Conservation (phyloP, 2,329 filamentous ascomycete species). For the Dothistroma septosporum region DNA sequence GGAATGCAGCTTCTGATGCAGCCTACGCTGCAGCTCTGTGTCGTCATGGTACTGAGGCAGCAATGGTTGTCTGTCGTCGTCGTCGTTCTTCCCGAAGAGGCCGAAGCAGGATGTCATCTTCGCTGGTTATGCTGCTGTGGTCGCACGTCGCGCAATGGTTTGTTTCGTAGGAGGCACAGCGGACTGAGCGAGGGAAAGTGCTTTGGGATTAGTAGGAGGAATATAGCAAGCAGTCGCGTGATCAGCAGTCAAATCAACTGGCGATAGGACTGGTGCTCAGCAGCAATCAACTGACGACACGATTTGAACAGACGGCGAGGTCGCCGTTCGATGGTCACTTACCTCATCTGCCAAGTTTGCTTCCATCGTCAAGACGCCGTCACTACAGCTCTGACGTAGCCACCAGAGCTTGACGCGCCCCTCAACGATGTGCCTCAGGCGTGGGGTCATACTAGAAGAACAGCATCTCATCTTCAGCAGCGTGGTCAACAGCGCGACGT, state of each 20-base stretch:
- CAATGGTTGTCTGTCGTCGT: conserved; percentile 66
- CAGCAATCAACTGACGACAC: background rate
- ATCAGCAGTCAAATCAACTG: background rate
- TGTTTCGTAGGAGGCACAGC: background rate
- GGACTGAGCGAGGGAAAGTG: background rate
- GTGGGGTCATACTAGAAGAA: background rate
- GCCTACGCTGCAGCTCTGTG: conserved; percentile 68
- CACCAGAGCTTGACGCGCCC: background rate
- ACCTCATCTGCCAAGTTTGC: background rate
- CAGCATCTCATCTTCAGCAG: background rate
- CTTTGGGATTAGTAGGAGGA: background rate
- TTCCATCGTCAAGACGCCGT: background rate
- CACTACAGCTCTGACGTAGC: background rate
- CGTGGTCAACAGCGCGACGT: background rate
- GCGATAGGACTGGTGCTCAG: background rate
- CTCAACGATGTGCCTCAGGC: background rate
- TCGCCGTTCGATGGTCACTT: background rate
- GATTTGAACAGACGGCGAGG: background rate
- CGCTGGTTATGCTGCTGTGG: conserved; percentile 2
- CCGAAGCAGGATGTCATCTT: conserved; percentile 64
- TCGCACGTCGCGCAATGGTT: background rate
- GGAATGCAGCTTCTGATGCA: conserved; percentile 85
- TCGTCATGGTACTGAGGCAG: conserved; percentile 80
- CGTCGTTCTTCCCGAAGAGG: conserved; percentile 44
- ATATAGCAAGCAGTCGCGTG: conserved; percentile 3